Percentiles rank a stretch among this genome's conserved stretches.
These are phyloP conservation scores for Tetrapisispora nanseiensis DNA, from an alignment of 805 yeast species.

Conservation along the genomic window DNA sequence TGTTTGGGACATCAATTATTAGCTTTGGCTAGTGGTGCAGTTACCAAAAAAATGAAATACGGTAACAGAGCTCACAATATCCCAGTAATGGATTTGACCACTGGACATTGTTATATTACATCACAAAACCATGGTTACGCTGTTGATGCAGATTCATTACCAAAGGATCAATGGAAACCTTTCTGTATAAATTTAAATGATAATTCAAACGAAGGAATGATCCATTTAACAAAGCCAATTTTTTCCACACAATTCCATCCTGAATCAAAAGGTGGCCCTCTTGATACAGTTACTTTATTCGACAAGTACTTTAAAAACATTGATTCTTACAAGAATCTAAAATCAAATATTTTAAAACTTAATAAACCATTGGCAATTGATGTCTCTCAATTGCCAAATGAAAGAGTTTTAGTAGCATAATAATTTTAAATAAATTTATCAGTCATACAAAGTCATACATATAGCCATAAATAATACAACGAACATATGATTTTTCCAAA, in stretches of 20 bases:
- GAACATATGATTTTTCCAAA: too few species aligned
- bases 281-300: constrained; percentile 82
- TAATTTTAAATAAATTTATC: neutral
- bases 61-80: constrained; percentile 99
- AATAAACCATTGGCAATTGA: constrained; percentile 13
- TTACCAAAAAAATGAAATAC: constrained; percentile 84
- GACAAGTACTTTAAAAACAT: constrained; percentile 79
- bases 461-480: too few species aligned
- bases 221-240: constrained; percentile 75
- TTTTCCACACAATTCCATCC: constrained; percentile 98
- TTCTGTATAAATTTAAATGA: constrained; percentile 91
- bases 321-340: constrained; percentile 8
- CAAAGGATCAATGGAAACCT: constrained; percentile 61
- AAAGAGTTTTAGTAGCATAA: constrained; percentile 21
- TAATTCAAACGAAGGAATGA: constrained; percentile 96
- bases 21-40: constrained; percentile 91
- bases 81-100: constrained; percentile 81
- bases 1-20: constrained; percentile 96
- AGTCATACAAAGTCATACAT: neutral
- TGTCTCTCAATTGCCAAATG: constrained; percentile 23
- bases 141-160: constrained; percentile 72
- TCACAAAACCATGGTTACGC: constrained; percentile 99
- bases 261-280: constrained; percentile 98
- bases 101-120: constrained; percentile 94
- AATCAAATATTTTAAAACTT: constrained; percentile 2